Conservation (phyloP, 192 early-diverging fungal species). For the Dimargaris cristalligena region DNA sequence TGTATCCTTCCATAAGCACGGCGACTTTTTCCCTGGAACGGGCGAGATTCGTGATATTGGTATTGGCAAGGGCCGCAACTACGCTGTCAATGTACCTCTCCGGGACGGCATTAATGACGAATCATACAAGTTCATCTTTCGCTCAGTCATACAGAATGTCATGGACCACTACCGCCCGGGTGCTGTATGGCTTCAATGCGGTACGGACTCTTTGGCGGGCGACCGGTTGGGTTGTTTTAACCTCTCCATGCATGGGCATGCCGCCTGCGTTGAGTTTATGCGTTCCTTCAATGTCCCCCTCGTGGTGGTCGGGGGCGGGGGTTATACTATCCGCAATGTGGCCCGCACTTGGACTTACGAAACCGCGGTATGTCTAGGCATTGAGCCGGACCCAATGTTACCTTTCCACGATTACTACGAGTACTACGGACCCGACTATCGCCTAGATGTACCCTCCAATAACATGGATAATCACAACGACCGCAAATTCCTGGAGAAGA, state of each 20-base stretch:
- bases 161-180: conserved; percentile 90
- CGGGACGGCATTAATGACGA: conserved; percentile 87
- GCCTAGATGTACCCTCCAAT: conserved; percentile 65
- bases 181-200: conserved; percentile 87
- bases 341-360: conserved; percentile 92
- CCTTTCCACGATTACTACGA: conserved; percentile 78
- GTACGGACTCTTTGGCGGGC: conserved; percentile 85
- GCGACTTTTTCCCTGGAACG: conserved; percentile 96
- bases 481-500: conserved; percentile 61
- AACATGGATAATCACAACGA: conserved; percentile 81
- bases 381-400: conserved; percentile 46
- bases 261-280: conserved; percentile 82
- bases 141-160: conserved; percentile 63
- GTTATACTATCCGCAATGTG: conserved; percentile 94
- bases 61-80: conserved; percentile 70
- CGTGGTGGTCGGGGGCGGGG: conserved; percentile 87
- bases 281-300: conserved; percentile 81
- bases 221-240: conserved; percentile 94
- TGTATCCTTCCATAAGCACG: conserved; percentile 95
- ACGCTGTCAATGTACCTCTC: conserved; percentile 91
- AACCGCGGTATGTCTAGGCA: conserved; percentile 63
- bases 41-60: conserved; percentile 92
- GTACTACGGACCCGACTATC: conserved; percentile 83
- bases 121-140: conserved; percentile 80
- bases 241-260: conserved; percentile 84